These are phyloP conservation scores for Umbelopsis sp. DNA, from an alignment of 192 early-diverging fungal species.

Conservation along the genomic window DNA sequence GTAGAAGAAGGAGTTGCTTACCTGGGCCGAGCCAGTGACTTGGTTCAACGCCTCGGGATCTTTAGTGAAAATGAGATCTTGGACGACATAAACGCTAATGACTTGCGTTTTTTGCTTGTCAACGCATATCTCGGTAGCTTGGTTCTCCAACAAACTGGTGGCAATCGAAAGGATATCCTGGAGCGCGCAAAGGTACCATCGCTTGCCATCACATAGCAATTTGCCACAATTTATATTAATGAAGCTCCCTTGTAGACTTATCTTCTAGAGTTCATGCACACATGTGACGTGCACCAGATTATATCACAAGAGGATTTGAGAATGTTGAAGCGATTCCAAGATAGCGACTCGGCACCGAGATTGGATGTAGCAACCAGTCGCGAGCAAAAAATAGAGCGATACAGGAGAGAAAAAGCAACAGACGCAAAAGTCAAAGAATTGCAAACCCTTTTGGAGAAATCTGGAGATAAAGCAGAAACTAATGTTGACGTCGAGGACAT, in stretches of 20 bases:
- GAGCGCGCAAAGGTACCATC: constrained; percentile 52
- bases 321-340: constrained; percentile 28
- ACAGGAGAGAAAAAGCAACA: constrained; percentile 77
- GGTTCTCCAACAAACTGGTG: constrained; percentile 43
- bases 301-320: constrained; percentile 29
- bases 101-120: constrained; percentile 69
- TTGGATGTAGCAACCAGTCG: constrained; percentile 58
- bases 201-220: background rate
- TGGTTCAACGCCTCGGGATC: constrained; percentile 64
- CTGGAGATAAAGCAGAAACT: constrained; percentile 24
- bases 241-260: constrained; percentile 26
- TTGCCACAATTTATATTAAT: background rate
- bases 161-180: constrained; percentile 49
- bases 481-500: constrained; percentile 73
- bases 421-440: constrained; percentile 55
- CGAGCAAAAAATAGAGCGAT: constrained; percentile 74
- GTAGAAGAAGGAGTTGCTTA: constrained; percentile 50
- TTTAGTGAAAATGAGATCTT: constrained; percentile 88
- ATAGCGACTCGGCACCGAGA: background rate
- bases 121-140: constrained; percentile 63
- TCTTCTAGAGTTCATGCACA: constrained; percentile 40
- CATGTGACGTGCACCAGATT: constrained; percentile 41
- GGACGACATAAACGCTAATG: constrained; percentile 85
- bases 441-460: constrained; percentile 25
- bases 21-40: constrained; percentile 46